phyloP scores from a whole-genome alignment of 352 stramenopile species.

The Phytophthora palmivora region DNA sequence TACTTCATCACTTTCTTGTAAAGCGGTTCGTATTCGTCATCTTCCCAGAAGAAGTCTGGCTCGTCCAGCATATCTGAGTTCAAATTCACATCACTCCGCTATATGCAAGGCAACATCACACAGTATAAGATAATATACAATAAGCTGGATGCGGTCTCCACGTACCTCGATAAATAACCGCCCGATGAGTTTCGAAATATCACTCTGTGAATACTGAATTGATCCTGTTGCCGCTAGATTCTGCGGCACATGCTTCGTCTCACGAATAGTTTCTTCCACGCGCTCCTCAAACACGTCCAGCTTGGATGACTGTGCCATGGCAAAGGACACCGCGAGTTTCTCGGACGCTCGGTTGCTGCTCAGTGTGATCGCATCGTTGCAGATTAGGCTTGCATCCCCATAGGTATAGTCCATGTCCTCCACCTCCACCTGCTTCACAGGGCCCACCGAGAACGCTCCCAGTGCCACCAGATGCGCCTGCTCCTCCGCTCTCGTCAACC shows the following conservation, averaged over 20 bases:
- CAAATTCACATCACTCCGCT: slow-evolving; percentile 94
- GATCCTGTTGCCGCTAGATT: slow-evolving; percentile 88
- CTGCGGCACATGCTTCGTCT: slow-evolving; percentile 90
- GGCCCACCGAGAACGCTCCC: slow-evolving; percentile 63
- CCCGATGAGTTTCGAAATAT: slow-evolving; percentile 93
- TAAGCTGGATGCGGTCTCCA: neutral
- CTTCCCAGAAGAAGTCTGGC: slow-evolving; percentile 95
- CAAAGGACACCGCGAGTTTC: slow-evolving; percentile 93
- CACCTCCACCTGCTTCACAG: slow-evolving; percentile 85
- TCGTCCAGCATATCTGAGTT: slow-evolving; percentile 96
- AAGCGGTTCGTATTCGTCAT: slow-evolving; percentile 92
- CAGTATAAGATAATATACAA: slow-evolving; percentile 1
- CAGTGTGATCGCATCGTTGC: slow-evolving; percentile 89
- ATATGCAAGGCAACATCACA: slow-evolving; percentile 25
- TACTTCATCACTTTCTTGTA: slow-evolving; percentile 94
- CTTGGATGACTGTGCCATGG: slow-evolving; percentile 93
- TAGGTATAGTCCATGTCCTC: slow-evolving; percentile 93
- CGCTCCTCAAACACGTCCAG: slow-evolving; percentile 94
- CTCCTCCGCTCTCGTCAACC: slow-evolving; percentile 82
- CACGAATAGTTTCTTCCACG: slow-evolving; percentile 88
- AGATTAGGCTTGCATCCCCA: slow-evolving; percentile 65
- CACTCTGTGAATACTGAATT: slow-evolving; percentile 90
- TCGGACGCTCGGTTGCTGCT: slow-evolving; percentile 84
- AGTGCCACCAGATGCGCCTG: slow-evolving; percentile 76
- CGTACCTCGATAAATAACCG: slow-evolving; percentile 89